A percentile compares a stretch with the other conserved stretches of the same genome.
Evolutionary conservation across 2,329 filamentous ascomycete genomes (phyloP).

Genomic region (Hortaea werneckii): DNA sequence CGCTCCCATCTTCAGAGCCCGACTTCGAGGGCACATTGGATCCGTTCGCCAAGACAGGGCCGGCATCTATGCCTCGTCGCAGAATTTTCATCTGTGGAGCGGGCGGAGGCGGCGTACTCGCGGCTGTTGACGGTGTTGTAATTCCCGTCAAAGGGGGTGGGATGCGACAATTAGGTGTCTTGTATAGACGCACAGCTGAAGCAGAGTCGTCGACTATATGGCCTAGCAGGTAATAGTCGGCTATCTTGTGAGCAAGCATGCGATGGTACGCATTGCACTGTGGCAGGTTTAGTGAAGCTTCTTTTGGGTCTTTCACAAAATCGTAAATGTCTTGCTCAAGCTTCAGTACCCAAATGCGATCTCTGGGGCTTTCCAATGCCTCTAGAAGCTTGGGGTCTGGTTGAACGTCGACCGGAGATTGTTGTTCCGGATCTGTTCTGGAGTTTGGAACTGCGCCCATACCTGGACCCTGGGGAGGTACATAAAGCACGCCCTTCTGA

Average conservation of each 20-base stretch:
- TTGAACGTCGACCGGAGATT: constrained; percentile 40
- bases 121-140: constrained; percentile 34
- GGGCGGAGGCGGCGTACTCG: constrained; percentile 62
- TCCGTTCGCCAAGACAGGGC: constrained; percentile 25
- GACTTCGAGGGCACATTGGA: constrained; percentile 70
- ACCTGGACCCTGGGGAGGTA: constrained; percentile 22
- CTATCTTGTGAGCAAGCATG: constrained; percentile 88
- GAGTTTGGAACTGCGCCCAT: constrained; percentile 16
- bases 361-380: constrained; percentile 77
- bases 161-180: constrained; percentile 76
- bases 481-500: constrained; percentile 22
- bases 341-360: constrained; percentile 76
- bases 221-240: constrained; percentile 94
- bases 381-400: constrained; percentile 91
- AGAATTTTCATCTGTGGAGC: constrained; percentile 82
- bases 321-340: constrained; percentile 88
- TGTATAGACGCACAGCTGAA: constrained; percentile 79
- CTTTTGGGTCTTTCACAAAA: constrained; percentile 87
- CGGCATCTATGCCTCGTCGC: constrained; percentile 55
- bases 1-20: constrained; percentile 51
- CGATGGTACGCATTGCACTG: constrained; percentile 93
- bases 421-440: constrained; percentile 4
- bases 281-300: constrained; percentile 81
- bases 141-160: constrained; percentile 46
- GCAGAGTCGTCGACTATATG: constrained; percentile 84